phyloP scores from a whole-genome alignment of 1,139 yeast genomes.

The Kodamaea sp. region DNA sequence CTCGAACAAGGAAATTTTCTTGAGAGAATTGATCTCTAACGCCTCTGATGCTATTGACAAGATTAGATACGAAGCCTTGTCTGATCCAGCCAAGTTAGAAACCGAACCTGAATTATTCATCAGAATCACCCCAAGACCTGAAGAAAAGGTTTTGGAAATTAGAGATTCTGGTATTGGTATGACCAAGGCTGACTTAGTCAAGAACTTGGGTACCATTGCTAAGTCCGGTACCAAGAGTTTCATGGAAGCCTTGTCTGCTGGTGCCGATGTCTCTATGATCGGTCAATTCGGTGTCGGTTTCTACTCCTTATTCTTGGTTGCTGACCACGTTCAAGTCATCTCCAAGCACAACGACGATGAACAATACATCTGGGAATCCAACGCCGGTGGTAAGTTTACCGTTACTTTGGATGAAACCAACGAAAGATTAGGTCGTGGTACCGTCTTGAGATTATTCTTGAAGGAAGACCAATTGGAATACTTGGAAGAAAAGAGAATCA shows the following conservation, averaged over 20 bases:
- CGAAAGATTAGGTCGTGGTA: slow-evolving; percentile 92
- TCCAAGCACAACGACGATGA: slow-evolving; percentile 99
- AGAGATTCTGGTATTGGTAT: slow-evolving; percentile 99
- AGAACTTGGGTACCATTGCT: slow-evolving; percentile 99
- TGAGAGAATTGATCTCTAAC: slow-evolving; percentile 98
- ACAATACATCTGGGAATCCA: slow-evolving; percentile 99
- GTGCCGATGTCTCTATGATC: slow-evolving; percentile 99
- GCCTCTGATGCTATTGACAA: slow-evolving; percentile 97
- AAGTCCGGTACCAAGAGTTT: slow-evolving; percentile 99
- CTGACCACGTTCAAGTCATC: slow-evolving; percentile 98
- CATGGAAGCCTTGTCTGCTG: slow-evolving; percentile 99
- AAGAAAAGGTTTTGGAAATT: slow-evolving; percentile 89
- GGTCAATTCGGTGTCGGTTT: slow-evolving; percentile 99
- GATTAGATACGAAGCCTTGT: slow-evolving; percentile 94
- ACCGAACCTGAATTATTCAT: slow-evolving; percentile 95
- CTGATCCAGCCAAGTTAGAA: slow-evolving; percentile 90
- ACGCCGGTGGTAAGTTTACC: slow-evolving; percentile 99
- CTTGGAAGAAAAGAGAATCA: slow-evolving; percentile 98
- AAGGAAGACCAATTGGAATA: slow-evolving; percentile 99
- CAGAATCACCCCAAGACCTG: slow-evolving; percentile 96
- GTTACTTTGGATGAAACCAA: slow-evolving; percentile 86
- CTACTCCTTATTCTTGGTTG: slow-evolving; percentile 99
- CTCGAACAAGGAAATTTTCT: slow-evolving; percentile 98
- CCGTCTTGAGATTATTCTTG: slow-evolving; percentile 91
- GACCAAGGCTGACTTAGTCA: slow-evolving; percentile 98